Percentiles rank a stretch among this genome's conserved stretches.
These are phyloP conservation scores for Euptelea pleiosperma DNA, from an alignment of 164 flowering plant species.

Conservation along the genomic window DNA sequence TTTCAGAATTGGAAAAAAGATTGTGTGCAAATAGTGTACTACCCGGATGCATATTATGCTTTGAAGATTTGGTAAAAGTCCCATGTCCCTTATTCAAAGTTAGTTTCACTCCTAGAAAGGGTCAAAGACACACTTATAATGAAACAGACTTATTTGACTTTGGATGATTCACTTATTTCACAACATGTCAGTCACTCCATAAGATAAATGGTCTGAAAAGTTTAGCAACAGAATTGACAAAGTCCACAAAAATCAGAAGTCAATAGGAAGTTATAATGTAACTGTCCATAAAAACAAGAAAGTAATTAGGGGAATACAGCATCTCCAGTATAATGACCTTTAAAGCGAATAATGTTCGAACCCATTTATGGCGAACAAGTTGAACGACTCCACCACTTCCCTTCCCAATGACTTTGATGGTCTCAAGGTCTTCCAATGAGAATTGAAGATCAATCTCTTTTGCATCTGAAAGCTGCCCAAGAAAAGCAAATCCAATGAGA, in stretches of 20 bases:
- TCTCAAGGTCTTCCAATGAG: conserved; percentile 87
- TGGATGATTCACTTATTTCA: neutral
- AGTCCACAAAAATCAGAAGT: neutral
- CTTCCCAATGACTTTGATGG: conserved; percentile 93
- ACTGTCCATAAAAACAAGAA: neutral
- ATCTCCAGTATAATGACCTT: conserved; percentile 28
- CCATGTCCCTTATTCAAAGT: neutral
- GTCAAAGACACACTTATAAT: neutral
- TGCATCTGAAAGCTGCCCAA: conserved; percentile 55
- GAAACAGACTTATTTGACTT: neutral
- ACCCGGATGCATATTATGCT: no score
- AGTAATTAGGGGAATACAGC: neutral
- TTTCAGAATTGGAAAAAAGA: no score
- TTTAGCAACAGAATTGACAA: neutral
- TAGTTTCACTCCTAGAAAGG: neutral
- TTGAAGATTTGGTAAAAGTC: neutral
- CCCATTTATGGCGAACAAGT: conserved; percentile 97
- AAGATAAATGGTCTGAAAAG: neutral
- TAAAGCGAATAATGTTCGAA: conserved; percentile 62
- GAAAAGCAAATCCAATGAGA: conserved; percentile 9
- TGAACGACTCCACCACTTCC: conserved; percentile 99
- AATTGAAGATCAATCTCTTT: conserved; percentile 75
- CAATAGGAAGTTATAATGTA: no score
- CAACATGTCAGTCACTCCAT: neutral
- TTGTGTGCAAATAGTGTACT: neutral